phyloP scores from a whole-genome alignment of 805 yeast genomes.

The Candida manassasensis region DNA sequence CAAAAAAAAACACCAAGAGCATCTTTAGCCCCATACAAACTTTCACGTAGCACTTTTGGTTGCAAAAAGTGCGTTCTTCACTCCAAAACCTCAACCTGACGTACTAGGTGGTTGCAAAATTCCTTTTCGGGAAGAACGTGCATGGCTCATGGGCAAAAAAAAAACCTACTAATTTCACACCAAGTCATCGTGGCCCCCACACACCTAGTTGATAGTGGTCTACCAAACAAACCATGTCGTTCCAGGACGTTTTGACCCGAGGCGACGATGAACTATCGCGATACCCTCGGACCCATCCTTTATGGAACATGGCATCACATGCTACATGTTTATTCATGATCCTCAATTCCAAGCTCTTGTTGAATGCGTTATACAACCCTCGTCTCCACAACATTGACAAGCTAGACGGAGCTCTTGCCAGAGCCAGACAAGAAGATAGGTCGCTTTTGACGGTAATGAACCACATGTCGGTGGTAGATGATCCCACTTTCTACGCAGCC shows the following conservation, averaged over 20 bases:
- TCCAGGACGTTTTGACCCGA: conserved; percentile 59
- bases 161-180: conserved; percentile 2
- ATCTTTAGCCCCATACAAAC: too few relatives aligned
- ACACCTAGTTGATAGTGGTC: conserved; percentile 3
- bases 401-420: conserved; percentile 59
- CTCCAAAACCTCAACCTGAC: background rate
- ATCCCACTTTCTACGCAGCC: conserved; percentile 85
- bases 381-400: conserved; percentile 56
- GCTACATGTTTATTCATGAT: conserved; percentile 66
- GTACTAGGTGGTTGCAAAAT: background rate
- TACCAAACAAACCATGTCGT: conserved; percentile 54
- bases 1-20: too few relatives aligned
- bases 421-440: conserved; percentile 62
- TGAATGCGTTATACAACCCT: conserved; percentile 62
- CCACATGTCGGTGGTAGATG: conserved; percentile 90
- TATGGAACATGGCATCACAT: conserved; percentile 69
- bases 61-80: too few relatives aligned
- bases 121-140: background rate
- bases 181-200: background rate
- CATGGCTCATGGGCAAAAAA: background rate
- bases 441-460: conserved; percentile 85
- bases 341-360: conserved; percentile 55
- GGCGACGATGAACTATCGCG: conserved; percentile 68
- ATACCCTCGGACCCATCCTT: conserved; percentile 52
- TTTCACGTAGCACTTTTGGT: too few relatives aligned